Evolutionary conservation across 2,329 filamentous ascomycete genomes (phyloP), one percentile per base, ranked within the genome.

Genomic region (Cercospora janseana): DNA sequence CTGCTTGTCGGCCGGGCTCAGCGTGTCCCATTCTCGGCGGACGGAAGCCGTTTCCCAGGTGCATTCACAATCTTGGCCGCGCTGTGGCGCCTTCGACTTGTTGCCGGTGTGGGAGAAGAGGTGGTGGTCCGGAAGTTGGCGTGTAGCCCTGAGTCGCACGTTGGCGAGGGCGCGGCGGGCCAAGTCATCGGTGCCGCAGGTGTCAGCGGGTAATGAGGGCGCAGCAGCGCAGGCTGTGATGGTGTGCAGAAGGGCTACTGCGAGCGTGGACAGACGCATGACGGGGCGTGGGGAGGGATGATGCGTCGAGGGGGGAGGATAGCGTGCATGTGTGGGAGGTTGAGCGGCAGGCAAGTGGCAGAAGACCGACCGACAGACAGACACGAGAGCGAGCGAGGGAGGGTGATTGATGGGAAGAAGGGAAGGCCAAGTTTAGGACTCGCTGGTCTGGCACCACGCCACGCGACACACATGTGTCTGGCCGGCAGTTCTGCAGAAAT

Each of bases 21-120:
- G 52, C 0, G 60, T 49, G 23, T 59, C 55, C 74, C 75, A 76
- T 64, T 77, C 74, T 55, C 63, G 63, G 40, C 74, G 65, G 3
- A 74, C 60, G 3, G 63, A 61, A 1, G 67, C 67, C 49, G 71
- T 75, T 4, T 65, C 49, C 12, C 71, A 49, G 1, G 53, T 55
- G 35, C 53, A 55, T 31, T 15, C 23, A 38, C 15, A 10, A 9
- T 7, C 3, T 29, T 29, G 10, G 9, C 27, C 3, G 10, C 27
- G 27, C 27, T 8, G 2, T 38, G n/a, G n/a, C 10, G 1, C 34
- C 34, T 4, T 38, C 18, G 34, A 10, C 31, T 9, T 18, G 13
- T 10, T 13, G 31, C 4, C 2, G 34, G 34, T 6, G 34, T 12
- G 34, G 16, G 34, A 20, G n/a, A 37, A 20, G 16, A 18, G 34